A percentile compares a stretch with the other conserved stretches of the same genome.
These are phyloP conservation scores for Lagenidium sp. DNA, from an alignment of 352 stramenopile genomes.

Conservation along the genomic window DNA sequence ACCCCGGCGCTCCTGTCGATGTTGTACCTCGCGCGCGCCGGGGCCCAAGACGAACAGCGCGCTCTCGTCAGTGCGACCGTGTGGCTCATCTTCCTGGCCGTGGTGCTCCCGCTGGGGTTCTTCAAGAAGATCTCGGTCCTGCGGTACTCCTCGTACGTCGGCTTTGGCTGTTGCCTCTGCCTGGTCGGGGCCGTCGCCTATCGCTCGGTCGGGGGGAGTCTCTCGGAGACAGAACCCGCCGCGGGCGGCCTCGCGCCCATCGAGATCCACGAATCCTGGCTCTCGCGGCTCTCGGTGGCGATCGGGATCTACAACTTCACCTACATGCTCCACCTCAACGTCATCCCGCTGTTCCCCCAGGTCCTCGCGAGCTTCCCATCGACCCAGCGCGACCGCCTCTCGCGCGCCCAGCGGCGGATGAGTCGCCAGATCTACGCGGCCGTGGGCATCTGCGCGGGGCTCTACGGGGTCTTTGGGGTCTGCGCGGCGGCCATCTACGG, in stretches of 20 bases:
- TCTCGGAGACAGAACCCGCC: neutral
- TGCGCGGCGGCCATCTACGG: conserved; percentile 57
- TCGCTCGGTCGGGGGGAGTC: conserved; percentile 17
- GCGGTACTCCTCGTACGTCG: conserved; percentile 67
- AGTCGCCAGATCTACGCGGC: conserved; percentile 30
- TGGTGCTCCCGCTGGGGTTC: conserved; percentile 53
- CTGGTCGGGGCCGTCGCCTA: conserved; percentile 54
- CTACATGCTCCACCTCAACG: conserved; percentile 77
- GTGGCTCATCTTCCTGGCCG: conserved; percentile 50
- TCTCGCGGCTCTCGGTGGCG: conserved; percentile 44
- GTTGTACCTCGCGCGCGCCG: conserved; percentile 15
- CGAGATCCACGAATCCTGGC: conserved; percentile 14
- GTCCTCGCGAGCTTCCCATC: conserved; percentile 19
- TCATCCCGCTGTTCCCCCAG: conserved; percentile 60
- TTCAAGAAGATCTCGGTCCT: conserved; percentile 68
- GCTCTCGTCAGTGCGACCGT: conserved; percentile 23
- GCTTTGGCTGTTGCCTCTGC: conserved; percentile 61
- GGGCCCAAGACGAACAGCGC: conserved; percentile 24
- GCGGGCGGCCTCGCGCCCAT: neutral
- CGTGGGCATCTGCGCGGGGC: conserved; percentile 30
- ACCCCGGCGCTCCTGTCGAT: conserved; percentile 41
- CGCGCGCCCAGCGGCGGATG: conserved; percentile 25
- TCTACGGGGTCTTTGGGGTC: conserved; percentile 60
- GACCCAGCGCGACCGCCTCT: conserved; percentile 3
- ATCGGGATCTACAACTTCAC: conserved; percentile 82